Percentiles rank a stretch among this genome's conserved stretches.
These are phyloP conservation scores for Neurospora sublineolata DNA, from an alignment of 495 filamentous ascomycete species.

Conservation along the genomic window DNA sequence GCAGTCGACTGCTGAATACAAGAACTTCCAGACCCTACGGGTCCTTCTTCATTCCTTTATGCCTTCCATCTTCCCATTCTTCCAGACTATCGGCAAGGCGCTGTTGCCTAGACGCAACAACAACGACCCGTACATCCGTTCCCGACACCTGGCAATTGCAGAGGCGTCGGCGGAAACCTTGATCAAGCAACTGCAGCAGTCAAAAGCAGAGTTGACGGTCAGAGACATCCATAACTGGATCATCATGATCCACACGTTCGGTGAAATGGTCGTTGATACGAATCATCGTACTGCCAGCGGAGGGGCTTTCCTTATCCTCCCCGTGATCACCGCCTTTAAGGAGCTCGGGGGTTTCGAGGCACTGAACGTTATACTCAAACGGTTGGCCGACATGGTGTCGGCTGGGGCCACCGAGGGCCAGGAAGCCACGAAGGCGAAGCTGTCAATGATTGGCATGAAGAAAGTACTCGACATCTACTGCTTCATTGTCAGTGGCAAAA, in stretches of 20 bases:
- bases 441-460: constrained; percentile 50
- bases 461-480: constrained; percentile 77
- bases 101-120: constrained; percentile 60
- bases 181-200: constrained; percentile 46
- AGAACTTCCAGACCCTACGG: constrained; percentile 66
- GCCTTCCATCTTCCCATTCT: constrained; percentile 60
- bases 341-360: constrained; percentile 61
- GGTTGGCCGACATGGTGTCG: constrained; percentile 59
- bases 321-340: constrained; percentile 79
- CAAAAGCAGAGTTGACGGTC: constrained; percentile 13
- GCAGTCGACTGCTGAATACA: constrained; percentile 40
- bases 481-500: constrained; percentile 63
- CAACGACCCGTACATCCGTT: constrained; percentile 49
- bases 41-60: constrained; percentile 67
- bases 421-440: constrained; percentile 22
- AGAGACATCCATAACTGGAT: constrained; percentile 66
- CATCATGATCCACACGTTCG: constrained; percentile 62
- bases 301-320: constrained; percentile 56
- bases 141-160: constrained; percentile 60
- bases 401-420: constrained; percentile 19
- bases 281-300: constrained; percentile 43
- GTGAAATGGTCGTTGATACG: constrained; percentile 63
- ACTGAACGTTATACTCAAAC: constrained; percentile 59
- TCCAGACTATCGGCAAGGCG: constrained; percentile 67
- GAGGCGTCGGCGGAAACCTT: constrained; percentile 65